Conservation (phyloP, 495 filamentous ascomycete species). For the Penicillium angulare region DNA sequence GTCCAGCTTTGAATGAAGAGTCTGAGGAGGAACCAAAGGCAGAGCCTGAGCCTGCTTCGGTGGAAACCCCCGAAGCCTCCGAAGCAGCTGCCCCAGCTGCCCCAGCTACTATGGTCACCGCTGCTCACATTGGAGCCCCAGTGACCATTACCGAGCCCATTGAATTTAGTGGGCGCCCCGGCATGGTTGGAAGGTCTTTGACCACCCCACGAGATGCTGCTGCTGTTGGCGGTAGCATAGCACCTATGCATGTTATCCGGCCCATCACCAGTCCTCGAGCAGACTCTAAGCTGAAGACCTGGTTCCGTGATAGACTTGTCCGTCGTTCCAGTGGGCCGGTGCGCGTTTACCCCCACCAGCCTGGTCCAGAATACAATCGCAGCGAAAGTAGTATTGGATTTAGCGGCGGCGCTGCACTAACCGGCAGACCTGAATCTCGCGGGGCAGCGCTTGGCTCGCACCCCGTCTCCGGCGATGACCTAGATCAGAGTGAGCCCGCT, state of each 20-base stretch:
- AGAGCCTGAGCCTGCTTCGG: neutral
- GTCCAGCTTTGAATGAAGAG: neutral
- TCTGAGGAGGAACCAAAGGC: neutral
- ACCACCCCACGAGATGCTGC: constrained; percentile 18
- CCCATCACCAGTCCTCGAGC: constrained; percentile 24
- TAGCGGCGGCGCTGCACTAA: constrained; percentile 22
- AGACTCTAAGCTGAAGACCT: constrained; percentile 29
- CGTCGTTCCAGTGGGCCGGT: constrained; percentile 21
- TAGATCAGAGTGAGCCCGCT: constrained; percentile 15
- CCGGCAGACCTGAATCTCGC: constrained; percentile 15
- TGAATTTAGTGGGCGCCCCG: neutral
- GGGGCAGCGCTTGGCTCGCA: constrained; percentile 33
- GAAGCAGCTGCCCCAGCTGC: constrained; percentile 7
- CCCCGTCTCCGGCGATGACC: constrained; percentile 27
- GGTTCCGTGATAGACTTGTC: constrained; percentile 28
- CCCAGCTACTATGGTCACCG: constrained; percentile 3
- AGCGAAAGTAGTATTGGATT: constrained; percentile 18
- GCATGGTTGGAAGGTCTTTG: constrained; percentile 1
- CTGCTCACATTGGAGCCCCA: constrained; percentile 7
- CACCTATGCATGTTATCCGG: constrained; percentile 11
- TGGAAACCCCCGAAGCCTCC: constrained; percentile 2
- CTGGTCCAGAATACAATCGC: constrained; percentile 18
- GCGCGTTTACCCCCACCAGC: constrained; percentile 24
- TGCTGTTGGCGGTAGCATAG: constrained; percentile 2
- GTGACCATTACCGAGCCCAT: constrained; percentile 2